Evolutionary conservation across 768 basidiomycete species (phyloP).

Genomic region (Kwoniella mangroviensis): DNA sequence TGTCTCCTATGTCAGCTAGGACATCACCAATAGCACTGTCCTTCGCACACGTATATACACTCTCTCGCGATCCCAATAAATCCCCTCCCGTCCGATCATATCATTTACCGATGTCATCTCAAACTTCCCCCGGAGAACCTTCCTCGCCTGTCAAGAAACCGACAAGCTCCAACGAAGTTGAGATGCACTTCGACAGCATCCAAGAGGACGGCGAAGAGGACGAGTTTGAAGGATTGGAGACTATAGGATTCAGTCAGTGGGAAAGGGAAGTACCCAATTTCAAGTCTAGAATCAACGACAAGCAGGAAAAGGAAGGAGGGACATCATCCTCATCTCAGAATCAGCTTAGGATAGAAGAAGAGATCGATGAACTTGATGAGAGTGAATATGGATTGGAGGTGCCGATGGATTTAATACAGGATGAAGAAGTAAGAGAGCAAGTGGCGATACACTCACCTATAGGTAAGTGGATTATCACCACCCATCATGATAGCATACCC

Average conservation of each 20-base stretch:
- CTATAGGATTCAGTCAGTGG: conserved; percentile 25
- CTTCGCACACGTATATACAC: conserved; percentile 1
- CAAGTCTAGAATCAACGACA: background rate
- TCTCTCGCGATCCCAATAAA: conserved; percentile 16
- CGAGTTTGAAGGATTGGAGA: conserved; percentile 28
- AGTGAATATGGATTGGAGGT: conserved; percentile 1
- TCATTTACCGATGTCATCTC: conserved; percentile 15
- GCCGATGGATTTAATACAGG: background rate
- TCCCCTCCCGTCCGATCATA: conserved; percentile 12
- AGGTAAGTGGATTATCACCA: conserved; percentile 2
- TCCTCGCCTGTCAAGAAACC: background rate
- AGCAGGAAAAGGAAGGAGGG: background rate
- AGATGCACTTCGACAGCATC: background rate
- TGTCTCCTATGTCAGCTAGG: background rate
- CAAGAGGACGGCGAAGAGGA: conserved; percentile 12
- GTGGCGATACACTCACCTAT: conserved; percentile 20
- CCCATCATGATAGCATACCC: background rate
- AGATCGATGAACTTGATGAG: conserved; percentile 13
- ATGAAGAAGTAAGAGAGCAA: conserved; percentile 11
- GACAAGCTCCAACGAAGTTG: conserved; percentile 8
- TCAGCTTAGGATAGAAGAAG: background rate
- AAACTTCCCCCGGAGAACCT: conserved; percentile 4
- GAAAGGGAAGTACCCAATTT: conserved; percentile 21
- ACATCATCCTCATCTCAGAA: background rate
- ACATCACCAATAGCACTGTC: conserved; percentile 3